Base-by-base conservation (phyloP, 768 basidiomycete genomes). In the Tylopilus felleus region DNA sequence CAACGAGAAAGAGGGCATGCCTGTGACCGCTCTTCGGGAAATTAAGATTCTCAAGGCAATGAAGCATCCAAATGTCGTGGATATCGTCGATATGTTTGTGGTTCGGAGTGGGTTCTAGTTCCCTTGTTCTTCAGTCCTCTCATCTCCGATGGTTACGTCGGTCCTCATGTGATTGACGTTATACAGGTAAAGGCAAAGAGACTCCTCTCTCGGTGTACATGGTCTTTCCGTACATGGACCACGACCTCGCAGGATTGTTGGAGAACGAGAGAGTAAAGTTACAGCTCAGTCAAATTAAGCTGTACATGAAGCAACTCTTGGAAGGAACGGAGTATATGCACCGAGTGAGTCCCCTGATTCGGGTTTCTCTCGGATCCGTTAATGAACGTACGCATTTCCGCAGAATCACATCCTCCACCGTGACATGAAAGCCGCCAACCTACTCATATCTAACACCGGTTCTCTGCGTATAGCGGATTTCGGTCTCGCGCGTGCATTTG, bases 171-270 rank as follows among this genome's bases (percentile, higher is more conserved):
- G 35, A 22, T 31, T 43, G 47, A 12, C 22, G 48, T 51, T 43
- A n/a, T 17, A 29, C 27, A 65, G 65, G 65, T 47, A 41, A 57
- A 86, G 85, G 86, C 66, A 86, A 77, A 54, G 81, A 86, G 43
- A 67, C 70, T 13, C 84, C 88, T 23, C 74, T 92, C 50, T 91
- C 90, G 5, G 91, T 98, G 14, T 97, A 91, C 73, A 97, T 98
- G 93, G 96, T 98, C 39, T 99, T 98, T 65, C 97, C 97, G 0
- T 99, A 98, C 73, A 98, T 98, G 97, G 97, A 98, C 64, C 96
- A 99, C 64, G 97, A 99, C 72, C 82, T 99, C 12, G 93, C 96
- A 2, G 97, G 97, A 3, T 71, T 98, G 36, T 74, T 99, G 55
- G 92, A 95, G 71, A 98, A 98, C 65, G 87, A 90, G 55, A 81